Percentiles rank a stretch among this genome's conserved stretches.
phyloP scores from a whole-genome alignment of 257 asterid genomes.

The Sherardia arvensis region DNA sequence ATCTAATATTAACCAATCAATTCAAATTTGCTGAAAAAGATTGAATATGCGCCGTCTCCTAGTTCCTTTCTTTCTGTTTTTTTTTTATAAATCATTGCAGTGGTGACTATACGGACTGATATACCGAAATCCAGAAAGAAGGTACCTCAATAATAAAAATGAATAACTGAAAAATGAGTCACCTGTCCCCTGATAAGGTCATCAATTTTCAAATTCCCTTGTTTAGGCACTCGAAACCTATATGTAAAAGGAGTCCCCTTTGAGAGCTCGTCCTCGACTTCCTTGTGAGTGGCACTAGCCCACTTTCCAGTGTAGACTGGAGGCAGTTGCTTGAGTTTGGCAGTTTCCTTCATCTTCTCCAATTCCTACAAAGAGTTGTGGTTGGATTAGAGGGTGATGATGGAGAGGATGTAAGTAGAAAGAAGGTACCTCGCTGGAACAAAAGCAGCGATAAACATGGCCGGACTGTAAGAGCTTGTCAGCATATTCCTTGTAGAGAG shows the following conservation, averaged over 20 bases:
- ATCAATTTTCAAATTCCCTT: constrained; percentile 60
- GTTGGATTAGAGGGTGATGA: too few species aligned
- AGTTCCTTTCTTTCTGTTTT: neutral
- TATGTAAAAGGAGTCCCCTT: constrained; percentile 81
- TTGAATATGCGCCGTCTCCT: too few species aligned
- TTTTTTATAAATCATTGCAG: too few species aligned
- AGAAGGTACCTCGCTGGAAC: constrained; percentile 60
- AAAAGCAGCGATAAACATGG: constrained; percentile 88
- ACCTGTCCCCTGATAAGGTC: constrained; percentile 98
- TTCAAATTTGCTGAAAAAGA: too few species aligned
- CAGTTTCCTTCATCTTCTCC: constrained; percentile 83
- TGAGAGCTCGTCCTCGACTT: constrained; percentile 64
- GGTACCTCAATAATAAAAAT: constrained; percentile 3
- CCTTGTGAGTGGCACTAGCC: constrained; percentile 63
- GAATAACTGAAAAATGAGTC: constrained; percentile 8
- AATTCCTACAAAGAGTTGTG: constrained; percentile 63
- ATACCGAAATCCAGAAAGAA: neutral
- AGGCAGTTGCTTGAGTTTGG: constrained; percentile 76
- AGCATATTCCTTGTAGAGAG: constrained; percentile 73
- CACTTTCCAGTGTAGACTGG: constrained; percentile 88
- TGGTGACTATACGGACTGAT: too few species aligned
- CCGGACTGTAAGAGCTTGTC: constrained; percentile 68
- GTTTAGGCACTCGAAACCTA: constrained; percentile 84
- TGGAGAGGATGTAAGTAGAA: too few species aligned
- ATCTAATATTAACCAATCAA: too few species aligned